phyloP scores from a whole-genome alignment of 2,329 filamentous ascomycete species.

The Colletotrichum sp. region DNA sequence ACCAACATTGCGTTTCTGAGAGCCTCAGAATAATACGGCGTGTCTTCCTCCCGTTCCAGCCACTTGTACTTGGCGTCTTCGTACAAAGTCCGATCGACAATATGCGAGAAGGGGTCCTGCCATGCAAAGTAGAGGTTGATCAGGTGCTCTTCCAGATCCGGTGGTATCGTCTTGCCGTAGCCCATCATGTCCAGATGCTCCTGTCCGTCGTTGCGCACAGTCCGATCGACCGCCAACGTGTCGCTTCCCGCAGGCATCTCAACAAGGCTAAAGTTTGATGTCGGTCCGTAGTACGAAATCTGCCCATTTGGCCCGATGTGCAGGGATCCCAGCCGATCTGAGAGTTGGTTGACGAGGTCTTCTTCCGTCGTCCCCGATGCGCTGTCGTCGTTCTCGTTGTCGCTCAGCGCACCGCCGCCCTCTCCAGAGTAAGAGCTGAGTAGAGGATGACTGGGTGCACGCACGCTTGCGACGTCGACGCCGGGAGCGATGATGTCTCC shows the following conservation, averaged over 20 bases:
- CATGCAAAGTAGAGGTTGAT: slow-evolving; percentile 28
- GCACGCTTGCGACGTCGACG: not conserved
- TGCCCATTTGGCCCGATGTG: slow-evolving; percentile 28
- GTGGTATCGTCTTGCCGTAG: slow-evolving; percentile 21
- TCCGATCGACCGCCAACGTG: slow-evolving; percentile 27
- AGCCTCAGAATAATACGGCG: slow-evolving; percentile 31
- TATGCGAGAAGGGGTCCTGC: slow-evolving; percentile 28
- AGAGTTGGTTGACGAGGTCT: slow-evolving; percentile 29
- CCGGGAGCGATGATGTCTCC: not conserved
- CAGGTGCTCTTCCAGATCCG: slow-evolving; percentile 22
- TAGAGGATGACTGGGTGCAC: not conserved
- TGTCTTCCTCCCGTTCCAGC: slow-evolving; percentile 20
- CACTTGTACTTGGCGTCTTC: slow-evolving; percentile 19
- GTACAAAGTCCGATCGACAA: slow-evolving; percentile 28
- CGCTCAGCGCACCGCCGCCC: slow-evolving; percentile 5
- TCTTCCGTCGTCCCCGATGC: slow-evolving; percentile 10
- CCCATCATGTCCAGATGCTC: slow-evolving; percentile 29
- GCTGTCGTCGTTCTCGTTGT: slow-evolving; percentile 24
- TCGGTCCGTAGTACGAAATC: slow-evolving; percentile 29
- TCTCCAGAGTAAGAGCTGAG: not conserved
- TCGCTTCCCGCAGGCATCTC: slow-evolving; percentile 27
- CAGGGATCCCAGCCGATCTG: slow-evolving; percentile 28
- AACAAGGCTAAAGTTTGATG: slow-evolving; percentile 30
- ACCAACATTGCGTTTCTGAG: slow-evolving; percentile 31
- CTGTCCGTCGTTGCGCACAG: slow-evolving; percentile 27